Evolutionary conservation across 2,329 filamentous ascomycete species (phyloP), one percentile per base, ranked within the genome.

Genomic region (Aspergillus quadrilineatus): DNA sequence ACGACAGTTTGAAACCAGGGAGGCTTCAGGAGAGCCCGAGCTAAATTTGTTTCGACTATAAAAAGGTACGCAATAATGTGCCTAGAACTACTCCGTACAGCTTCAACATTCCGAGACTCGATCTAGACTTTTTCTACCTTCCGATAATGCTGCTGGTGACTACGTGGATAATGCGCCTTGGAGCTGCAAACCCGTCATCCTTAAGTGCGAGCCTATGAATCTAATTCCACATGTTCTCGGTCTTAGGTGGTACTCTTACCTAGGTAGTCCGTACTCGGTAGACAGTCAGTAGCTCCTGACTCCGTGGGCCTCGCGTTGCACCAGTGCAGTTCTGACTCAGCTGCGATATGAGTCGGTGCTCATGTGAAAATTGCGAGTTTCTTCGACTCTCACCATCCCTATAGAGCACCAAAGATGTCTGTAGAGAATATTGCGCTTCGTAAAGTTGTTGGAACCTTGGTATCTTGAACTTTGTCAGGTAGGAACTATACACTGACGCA

Each of bases 21-120:
- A 42, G 48, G 47, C 12, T 26, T 15, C 34, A 34, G 34, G 34
- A 34, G 14, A 17, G 30, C 6, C 39, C 15, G 22, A 49, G 46
- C 34, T 49, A 53, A 55, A 48, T 55, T 55, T 52, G 49, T 52
- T 29, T 36, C 41, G 22, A 47, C 50, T 53, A 53, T 53, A 47
- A 53, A 47, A 53, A 53, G 50, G 42, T 47, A 47, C 50, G 37
- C 30, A 44, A 45, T 52, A 30, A 22, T 22, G 22, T 52, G 30
- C 41, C 50, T 52, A 32, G 36, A 22, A 22, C 22, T 22, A 32
- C 45, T 46, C 45, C 34, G 34, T 37, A 43, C 39, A 50, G 41
- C 50, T 45, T 32, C 42, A 39, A 17, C 22, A 39, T 41, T 48
- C 46, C 47, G 41, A 52, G 50, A 52, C 41, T 37, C 29, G 10